A percentile compares a stretch with the other conserved stretches of the same genome.
Conservation (phyloP, 1,284 basidiomycete genomes). For the Agroathelia rolfsii region DNA sequence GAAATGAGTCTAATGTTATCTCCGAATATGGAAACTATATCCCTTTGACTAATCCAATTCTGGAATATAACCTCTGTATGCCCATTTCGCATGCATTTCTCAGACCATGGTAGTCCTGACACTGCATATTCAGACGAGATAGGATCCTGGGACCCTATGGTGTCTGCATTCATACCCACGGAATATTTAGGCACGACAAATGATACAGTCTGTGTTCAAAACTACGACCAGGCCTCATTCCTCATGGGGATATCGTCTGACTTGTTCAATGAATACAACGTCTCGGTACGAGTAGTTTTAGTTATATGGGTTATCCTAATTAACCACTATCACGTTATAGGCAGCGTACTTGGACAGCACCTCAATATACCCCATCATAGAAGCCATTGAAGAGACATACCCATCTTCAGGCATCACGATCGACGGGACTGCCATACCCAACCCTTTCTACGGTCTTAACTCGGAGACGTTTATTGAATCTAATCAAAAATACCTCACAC, state of each 20-base stretch:
- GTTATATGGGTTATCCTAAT: slow-evolving; percentile 1
- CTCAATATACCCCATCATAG: slow-evolving; percentile 15
- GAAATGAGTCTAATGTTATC: slow-evolving; percentile 17
- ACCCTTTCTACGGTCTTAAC: slow-evolving; percentile 33
- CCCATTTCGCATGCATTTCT: slow-evolving; percentile 4
- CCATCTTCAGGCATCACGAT: slow-evolving; percentile 18
- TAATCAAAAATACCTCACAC: slow-evolving; percentile 20
- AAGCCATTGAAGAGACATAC: slow-evolving; percentile 16
- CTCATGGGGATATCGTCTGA: slow-evolving; percentile 32
- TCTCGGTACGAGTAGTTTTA: slow-evolving; percentile 19
- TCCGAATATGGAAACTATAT: slow-evolving; percentile 12
- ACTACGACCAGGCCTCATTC: slow-evolving; percentile 38
- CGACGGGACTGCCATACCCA: slow-evolving; percentile 23
- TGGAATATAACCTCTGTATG: slow-evolving; percentile 37
- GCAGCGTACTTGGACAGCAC: slow-evolving; percentile 14
- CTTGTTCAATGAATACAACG: slow-evolving; percentile 27
- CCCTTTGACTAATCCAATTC: slow-evolving; percentile 29
- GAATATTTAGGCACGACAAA: slow-evolving; percentile 34
- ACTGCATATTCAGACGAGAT: slow-evolving; percentile 24
- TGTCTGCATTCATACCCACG: slow-evolving; percentile 33
- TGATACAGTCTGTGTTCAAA: slow-evolving; percentile 30
- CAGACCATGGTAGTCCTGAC: background rate
- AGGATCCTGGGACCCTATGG: slow-evolving; percentile 35
- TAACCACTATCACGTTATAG: slow-evolving; percentile 5
- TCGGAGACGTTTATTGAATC: slow-evolving; percentile 27